Percentiles rank a stretch among this genome's conserved stretches.
phyloP scores from a whole-genome alignment of 2,329 filamentous ascomycete genomes.

The Fusarium musae region DNA sequence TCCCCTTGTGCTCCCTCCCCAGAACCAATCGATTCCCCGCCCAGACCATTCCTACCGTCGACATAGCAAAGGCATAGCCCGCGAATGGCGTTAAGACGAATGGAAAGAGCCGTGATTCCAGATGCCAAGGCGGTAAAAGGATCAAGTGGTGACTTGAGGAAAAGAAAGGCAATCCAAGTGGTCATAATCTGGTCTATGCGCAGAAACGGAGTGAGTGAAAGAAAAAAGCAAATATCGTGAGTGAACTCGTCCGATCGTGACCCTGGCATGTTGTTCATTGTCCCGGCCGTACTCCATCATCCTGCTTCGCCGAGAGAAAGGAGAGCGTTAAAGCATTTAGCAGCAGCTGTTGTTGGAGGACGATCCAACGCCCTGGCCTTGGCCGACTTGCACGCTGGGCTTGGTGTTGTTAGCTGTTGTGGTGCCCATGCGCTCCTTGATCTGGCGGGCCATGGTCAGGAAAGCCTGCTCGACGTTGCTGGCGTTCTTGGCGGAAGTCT shows the following conservation, averaged over 20 bases:
- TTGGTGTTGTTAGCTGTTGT: constrained; percentile 97
- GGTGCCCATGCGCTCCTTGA: constrained; percentile 99
- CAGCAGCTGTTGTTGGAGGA: constrained; percentile 90
- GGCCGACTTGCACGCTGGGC: constrained; percentile 94
- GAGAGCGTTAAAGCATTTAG: constrained; percentile 62
- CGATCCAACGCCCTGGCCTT: constrained; percentile 92
- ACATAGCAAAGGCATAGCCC: constrained; percentile 6
- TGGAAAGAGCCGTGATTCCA: constrained; percentile 25
- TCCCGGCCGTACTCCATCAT: constrained; percentile 44
- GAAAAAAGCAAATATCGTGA: constrained; percentile 45
- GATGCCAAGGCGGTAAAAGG: constrained; percentile 29
- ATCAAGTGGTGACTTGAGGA: constrained; percentile 25
- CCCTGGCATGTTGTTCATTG: constrained; percentile 41
- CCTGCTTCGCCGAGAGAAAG: constrained; percentile 42
- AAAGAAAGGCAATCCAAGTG: constrained; percentile 47
- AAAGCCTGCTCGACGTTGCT: constrained; percentile 99
- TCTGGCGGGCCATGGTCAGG: constrained; percentile 99
- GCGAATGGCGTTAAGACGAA: constrained; percentile 25
- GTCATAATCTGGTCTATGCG: constrained; percentile 53
- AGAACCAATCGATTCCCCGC: constrained; percentile 16
- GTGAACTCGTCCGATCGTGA: constrained; percentile 48
- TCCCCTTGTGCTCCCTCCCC: constrained; percentile 18
- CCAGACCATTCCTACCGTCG: constrained; percentile 15
- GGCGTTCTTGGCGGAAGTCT: constrained; percentile 99
- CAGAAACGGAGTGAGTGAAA: constrained; percentile 42